phyloP scores from a whole-genome alignment of 352 stramenopile genomes.

The Pythium coloratum region DNA sequence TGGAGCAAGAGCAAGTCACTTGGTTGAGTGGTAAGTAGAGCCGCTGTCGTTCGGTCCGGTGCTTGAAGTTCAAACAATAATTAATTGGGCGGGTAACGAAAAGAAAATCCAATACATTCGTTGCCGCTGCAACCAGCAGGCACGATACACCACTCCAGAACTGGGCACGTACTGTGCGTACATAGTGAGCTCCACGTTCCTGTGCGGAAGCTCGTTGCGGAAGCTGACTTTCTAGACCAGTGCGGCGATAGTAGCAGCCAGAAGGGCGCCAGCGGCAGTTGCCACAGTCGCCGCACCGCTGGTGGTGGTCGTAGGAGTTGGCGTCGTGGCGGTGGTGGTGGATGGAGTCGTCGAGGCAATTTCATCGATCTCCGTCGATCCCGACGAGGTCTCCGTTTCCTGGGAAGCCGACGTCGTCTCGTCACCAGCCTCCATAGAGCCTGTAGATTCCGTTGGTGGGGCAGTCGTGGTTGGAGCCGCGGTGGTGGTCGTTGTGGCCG shows the following conservation, averaged over 20 bases:
- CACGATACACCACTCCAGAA: no score
- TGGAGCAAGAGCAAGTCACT: no score
- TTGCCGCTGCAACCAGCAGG: no score
- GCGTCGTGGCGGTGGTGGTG: not conserved
- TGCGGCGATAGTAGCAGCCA: not conserved
- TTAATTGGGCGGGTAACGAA: no score
- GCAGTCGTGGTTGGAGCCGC: not conserved
- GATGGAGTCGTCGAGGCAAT: not conserved
- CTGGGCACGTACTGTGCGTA: no score
- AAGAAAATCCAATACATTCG: not conserved
- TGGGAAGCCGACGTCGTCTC: not conserved
- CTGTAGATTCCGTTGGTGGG: not conserved
- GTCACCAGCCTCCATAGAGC: not conserved
- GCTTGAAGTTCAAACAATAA: not conserved
- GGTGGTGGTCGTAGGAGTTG: not conserved
- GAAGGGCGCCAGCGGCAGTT: not conserved
- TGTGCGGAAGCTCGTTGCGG: not conserved
- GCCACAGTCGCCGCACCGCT: not conserved
- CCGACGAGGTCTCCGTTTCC: not conserved
- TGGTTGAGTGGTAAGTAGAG: no score
- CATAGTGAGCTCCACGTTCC: not conserved
- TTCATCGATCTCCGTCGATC: not conserved
- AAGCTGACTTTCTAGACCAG: not conserved
- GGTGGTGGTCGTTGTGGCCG: not conserved
- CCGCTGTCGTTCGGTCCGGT: not conserved